These are phyloP conservation scores for Hansfordia pulvinata DNA, from an alignment of 2,329 filamentous ascomycete genomes.

Conservation along the genomic window DNA sequence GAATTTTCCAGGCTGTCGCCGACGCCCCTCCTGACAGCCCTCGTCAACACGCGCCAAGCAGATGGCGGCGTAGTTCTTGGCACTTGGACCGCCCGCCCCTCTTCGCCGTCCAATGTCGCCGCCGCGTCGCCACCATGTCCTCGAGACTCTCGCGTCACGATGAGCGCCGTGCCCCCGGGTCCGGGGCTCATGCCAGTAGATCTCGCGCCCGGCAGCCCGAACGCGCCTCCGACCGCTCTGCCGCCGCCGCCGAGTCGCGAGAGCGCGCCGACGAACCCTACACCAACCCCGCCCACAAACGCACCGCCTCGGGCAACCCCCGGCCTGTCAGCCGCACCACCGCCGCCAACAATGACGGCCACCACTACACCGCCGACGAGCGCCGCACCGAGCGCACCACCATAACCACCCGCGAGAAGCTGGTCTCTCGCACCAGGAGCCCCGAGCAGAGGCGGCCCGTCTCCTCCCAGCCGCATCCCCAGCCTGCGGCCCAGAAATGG, in stretches of 20 bases:
- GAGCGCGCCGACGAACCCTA: constrained; percentile 10
- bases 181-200: constrained; percentile 13
- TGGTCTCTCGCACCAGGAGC: constrained; percentile 45
- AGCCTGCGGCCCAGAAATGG: constrained; percentile 20
- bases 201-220: no score
- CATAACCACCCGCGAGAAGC: constrained; percentile 49
- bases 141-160: constrained; percentile 23
- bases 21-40: no score
- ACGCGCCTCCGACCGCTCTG: no score
- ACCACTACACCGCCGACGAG: no score
- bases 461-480: no score
- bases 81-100: no score
- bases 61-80: no score
- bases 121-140: constrained; percentile 15
- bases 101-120: constrained; percentile 15
- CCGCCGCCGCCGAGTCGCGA: no score
- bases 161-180: constrained; percentile 27
- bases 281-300: constrained; percentile 36
- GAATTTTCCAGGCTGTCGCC: no score
- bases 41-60: no score
- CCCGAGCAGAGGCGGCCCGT: no score
- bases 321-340: constrained; percentile 31
- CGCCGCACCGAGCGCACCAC: constrained; percentile 42
- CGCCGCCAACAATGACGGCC: no score
- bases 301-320: constrained; percentile 42